Conservation (phyloP, 345 rosid genomes). For the Boechera retrofracta region DNA sequence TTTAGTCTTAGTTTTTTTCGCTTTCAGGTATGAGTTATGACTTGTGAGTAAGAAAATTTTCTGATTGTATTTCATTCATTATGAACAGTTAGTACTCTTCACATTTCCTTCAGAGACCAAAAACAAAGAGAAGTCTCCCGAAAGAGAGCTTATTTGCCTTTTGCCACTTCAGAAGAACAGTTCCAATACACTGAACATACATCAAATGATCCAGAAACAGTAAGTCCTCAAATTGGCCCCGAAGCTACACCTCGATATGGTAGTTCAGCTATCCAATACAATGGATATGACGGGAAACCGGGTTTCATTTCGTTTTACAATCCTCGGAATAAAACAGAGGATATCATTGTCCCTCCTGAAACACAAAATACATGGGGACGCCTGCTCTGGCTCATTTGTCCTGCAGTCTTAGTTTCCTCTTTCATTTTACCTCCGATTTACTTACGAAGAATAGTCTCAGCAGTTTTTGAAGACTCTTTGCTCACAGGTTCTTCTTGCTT, state of each 20-base stretch:
- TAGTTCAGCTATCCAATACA: slow-evolving; percentile 48
- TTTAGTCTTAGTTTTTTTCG: background rate
- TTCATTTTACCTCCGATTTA: slow-evolving; percentile 88
- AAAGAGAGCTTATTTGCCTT: slow-evolving; percentile 45
- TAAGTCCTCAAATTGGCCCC: slow-evolving; percentile 37
- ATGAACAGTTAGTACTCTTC: slow-evolving; percentile 46
- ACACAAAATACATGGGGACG: slow-evolving; percentile 55
- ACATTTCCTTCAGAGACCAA: slow-evolving; percentile 36
- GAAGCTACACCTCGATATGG: slow-evolving; percentile 50
- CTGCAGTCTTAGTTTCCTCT: slow-evolving; percentile 88
- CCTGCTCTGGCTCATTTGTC: slow-evolving; percentile 82
- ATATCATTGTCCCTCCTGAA: slow-evolving; percentile 40
- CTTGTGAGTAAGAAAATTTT: slow-evolving; percentile 2
- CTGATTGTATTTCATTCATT: slow-evolving; percentile 36
- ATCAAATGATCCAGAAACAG: slow-evolving; percentile 46
- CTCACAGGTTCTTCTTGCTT: slow-evolving; percentile 67
- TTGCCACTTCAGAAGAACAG: slow-evolving; percentile 56
- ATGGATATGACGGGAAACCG: slow-evolving; percentile 68
- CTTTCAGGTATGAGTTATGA: background rate
- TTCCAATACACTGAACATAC: slow-evolving; percentile 49
- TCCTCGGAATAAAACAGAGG: slow-evolving; percentile 54
- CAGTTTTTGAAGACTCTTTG: slow-evolving; percentile 88
- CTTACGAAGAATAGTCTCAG: slow-evolving; percentile 76
- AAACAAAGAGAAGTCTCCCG: slow-evolving; percentile 45
- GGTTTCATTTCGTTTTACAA: slow-evolving; percentile 84